A percentile compares a stretch with the other conserved stretches of the same genome.
Evolutionary conservation across 2,329 filamentous ascomycete genomes (phyloP).

Genomic region (Orbilia javanica): DNA sequence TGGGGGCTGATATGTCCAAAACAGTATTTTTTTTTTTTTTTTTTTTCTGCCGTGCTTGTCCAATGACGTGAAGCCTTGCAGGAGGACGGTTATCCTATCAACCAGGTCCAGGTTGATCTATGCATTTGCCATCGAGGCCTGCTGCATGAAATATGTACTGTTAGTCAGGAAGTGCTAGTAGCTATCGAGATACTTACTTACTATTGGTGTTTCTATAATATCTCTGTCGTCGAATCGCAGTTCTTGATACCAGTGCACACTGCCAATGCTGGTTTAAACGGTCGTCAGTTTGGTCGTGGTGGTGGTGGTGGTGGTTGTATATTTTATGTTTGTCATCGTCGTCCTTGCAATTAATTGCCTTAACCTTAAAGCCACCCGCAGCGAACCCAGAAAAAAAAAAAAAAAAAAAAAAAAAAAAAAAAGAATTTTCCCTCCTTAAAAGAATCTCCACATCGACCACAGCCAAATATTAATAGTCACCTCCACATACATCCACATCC

Average conservation of each 20-base stretch:
- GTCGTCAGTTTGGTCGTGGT: no score
- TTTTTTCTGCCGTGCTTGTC: background rate
- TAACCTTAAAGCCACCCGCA: background rate
- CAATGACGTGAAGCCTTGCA: background rate
- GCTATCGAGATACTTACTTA: background rate
- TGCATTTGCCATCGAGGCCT: background rate
- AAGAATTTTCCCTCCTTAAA: constrained; percentile 20
- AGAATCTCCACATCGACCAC: constrained; percentile 3
- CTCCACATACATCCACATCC: background rate
- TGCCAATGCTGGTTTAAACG: no score
- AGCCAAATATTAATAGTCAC: no score
- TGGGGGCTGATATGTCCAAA: constrained; percentile 25
- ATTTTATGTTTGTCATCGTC: constrained; percentile 9
- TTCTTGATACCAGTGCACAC: background rate
- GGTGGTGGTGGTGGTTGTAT: no score
- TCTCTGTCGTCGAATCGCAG: background rate
- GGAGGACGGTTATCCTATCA: background rate
- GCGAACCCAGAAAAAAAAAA: constrained; percentile 52
- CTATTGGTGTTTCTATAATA: background rate
- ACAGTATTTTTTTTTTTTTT: background rate
- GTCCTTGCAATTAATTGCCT: background rate
- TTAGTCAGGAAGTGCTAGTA: background rate
- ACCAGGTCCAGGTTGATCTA: constrained; percentile 13
- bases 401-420: constrained; percentile 51
- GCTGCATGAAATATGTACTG: background rate